phyloP scores from a whole-genome alignment of 208 protist species.

The Porcisia deanei region DNA sequence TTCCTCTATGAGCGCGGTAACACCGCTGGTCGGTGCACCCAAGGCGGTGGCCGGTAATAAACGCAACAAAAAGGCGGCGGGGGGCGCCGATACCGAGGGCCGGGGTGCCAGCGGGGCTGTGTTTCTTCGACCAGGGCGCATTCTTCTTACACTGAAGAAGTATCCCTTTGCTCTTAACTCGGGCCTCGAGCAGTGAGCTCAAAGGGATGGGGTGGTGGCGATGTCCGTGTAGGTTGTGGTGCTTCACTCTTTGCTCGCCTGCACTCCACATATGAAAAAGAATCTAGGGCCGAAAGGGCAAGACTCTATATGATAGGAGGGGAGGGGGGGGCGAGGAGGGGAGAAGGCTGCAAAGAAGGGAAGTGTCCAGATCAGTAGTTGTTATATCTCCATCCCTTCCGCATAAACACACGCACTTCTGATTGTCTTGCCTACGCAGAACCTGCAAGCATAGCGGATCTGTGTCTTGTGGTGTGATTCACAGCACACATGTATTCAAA shows the following conservation, averaged over 20 bases:
- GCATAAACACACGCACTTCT: neutral
- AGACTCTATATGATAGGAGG: neutral
- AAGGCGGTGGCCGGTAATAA: neutral
- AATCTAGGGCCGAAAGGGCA: neutral
- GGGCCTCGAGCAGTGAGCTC: constrained; percentile 47
- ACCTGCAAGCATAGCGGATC: neutral
- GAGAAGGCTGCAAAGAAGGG: neutral
- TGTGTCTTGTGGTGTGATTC: neutral
- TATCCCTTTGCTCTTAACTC: constrained; percentile 60
- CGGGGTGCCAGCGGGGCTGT: neutral
- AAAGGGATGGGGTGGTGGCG: neutral
- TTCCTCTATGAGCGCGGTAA: neutral
- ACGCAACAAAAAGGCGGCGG: constrained; percentile 26
- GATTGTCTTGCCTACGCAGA: neutral
- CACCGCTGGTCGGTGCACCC: neutral
- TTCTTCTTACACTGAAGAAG: constrained; percentile 67
- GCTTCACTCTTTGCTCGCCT: neutral
- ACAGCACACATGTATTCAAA: neutral
- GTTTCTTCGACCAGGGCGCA: constrained; percentile 28
- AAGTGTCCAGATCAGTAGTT: neutral
- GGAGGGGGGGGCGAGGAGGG: neutral
- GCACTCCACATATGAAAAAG: neutral
- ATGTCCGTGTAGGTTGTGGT: neutral
- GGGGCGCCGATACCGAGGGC: neutral
- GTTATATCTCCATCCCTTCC: neutral